Evolutionary conservation across 179 eudicot species (phyloP).

Genomic region (Beta corolliflora): DNA sequence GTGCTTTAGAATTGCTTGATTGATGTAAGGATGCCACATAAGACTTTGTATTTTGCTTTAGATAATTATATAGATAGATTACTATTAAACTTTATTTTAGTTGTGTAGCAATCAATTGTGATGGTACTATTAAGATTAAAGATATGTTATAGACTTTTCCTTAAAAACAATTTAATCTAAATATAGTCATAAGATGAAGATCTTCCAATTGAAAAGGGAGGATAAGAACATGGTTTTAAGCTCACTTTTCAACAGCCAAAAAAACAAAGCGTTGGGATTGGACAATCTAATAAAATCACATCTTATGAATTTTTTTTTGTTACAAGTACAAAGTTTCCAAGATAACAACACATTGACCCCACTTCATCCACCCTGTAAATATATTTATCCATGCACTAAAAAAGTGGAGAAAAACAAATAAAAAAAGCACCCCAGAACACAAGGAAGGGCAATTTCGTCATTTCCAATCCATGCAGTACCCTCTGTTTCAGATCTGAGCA

Average conservation of each 20-base stretch:
- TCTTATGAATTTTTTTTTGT: background rate
- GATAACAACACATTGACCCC: slow-evolving; percentile 29
- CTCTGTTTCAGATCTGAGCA: slow-evolving; percentile 17
- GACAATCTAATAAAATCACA: slow-evolving; percentile 6
- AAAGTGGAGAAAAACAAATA: slow-evolving; percentile 1
- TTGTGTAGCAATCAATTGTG: background rate
- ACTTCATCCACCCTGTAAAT: slow-evolving; percentile 41
- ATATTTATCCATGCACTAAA: slow-evolving; percentile 31
- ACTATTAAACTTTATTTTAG: no score
- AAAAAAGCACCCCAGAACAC: background rate
- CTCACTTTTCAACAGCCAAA: slow-evolving; percentile 4
- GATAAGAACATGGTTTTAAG: background rate
- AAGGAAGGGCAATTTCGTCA: slow-evolving; percentile 34
- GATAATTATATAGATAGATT: no score
- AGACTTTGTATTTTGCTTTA: no score
- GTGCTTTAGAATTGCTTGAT: no score
- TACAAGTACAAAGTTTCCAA: slow-evolving; percentile 7
- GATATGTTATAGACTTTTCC: background rate
- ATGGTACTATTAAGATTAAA: background rate
- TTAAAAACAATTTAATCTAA: background rate
- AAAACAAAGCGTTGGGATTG: slow-evolving; percentile 21
- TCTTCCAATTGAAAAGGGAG: background rate
- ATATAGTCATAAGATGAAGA: background rate
- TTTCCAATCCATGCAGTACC: slow-evolving; percentile 12
- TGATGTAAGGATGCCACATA: no score